A percentile compares a stretch with the other conserved stretches of the same genome.
phyloP scores from a whole-genome alignment of 768 basidiomycete genomes.

The Rhodotorula graminis region DNA sequence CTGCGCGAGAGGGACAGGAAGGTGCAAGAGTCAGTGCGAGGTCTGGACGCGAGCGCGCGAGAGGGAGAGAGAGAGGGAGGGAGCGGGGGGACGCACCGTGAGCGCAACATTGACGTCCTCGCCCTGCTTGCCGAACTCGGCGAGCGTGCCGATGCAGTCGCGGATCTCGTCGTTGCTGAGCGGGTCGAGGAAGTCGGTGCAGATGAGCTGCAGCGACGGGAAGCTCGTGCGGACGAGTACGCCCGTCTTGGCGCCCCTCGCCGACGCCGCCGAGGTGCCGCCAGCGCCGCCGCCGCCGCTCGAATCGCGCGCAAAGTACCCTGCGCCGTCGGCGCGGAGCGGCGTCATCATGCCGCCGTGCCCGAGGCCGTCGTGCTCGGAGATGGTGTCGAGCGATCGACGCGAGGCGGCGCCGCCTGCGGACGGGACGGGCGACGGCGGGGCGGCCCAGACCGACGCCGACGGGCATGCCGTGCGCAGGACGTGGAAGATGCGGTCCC shows the following conservation, averaged over 20 bases:
- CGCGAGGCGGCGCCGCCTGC: neutral
- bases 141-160: constrained; percentile 82
- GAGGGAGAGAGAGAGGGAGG: too few species aligned
- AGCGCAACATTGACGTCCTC: constrained; percentile 90
- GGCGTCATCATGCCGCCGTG: constrained; percentile 16
- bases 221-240: constrained; percentile 84
- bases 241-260: constrained; percentile 41
- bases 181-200: constrained; percentile 74
- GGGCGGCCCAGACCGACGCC: constrained; percentile 39
- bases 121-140: constrained; percentile 82
- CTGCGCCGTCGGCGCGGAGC: neutral
- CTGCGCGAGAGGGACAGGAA: neutral
- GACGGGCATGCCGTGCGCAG: constrained; percentile 79
- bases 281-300: neutral
- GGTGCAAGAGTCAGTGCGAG: neutral
- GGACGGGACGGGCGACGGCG: constrained; percentile 11
- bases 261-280: too few species aligned
- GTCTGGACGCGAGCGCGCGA: neutral
- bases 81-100: constrained; percentile 64
- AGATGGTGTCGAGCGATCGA: constrained; percentile 31
- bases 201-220: constrained; percentile 86
- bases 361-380: constrained; percentile 16
- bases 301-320: constrained; percentile 5
- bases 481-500: constrained; percentile 90
- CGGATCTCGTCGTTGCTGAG: constrained; percentile 75